A percentile compares a stretch with the other conserved stretches of the same genome.
These are phyloP conservation scores for Nannizziopsis arthrosporioides DNA, from an alignment of 2,329 filamentous ascomycete genomes.

Conservation along the genomic window DNA sequence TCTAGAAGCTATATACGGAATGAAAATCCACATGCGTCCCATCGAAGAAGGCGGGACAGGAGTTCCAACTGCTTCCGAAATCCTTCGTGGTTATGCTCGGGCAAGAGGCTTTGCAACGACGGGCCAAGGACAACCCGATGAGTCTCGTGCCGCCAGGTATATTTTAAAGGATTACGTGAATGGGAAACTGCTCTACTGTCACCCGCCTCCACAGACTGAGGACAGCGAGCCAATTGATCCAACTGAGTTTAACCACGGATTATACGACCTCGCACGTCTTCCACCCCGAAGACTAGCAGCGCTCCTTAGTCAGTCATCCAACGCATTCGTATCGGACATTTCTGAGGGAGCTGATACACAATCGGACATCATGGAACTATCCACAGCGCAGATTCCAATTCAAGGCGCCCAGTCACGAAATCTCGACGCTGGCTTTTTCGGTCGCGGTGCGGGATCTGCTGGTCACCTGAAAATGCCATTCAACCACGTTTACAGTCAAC, in stretches of 20 bases:
- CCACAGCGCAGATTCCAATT: conserved; percentile 12
- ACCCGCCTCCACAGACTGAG: conserved; percentile 60
- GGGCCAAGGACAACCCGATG: conserved; percentile 81
- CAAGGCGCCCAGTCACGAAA: conserved; percentile 61
- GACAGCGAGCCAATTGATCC: conserved; percentile 49
- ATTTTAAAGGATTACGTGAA: conserved; percentile 96
- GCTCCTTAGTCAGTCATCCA: conserved; percentile 12
- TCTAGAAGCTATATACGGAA: conserved; percentile 85
- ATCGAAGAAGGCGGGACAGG: conserved; percentile 89
- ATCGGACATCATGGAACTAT: conserved; percentile 18
- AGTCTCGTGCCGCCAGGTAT: conserved; percentile 78
- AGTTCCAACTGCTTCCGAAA: conserved; percentile 67
- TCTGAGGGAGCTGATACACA: conserved; percentile 26
- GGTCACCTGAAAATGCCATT: conserved; percentile 70
- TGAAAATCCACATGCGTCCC: conserved; percentile 70
- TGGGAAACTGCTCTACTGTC: conserved; percentile 84
- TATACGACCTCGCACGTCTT: conserved; percentile 73
- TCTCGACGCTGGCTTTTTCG: conserved; percentile 84
- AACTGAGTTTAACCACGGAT: conserved; percentile 70
- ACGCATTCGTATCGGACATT: conserved; percentile 3
- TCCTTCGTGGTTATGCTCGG: conserved; percentile 73
- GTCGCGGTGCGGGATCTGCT: conserved; percentile 44
- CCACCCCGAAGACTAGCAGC: conserved; percentile 63
- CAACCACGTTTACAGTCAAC: conserved; percentile 77
- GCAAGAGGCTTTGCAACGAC: conserved; percentile 85